Evolutionary conservation across 306 rosid genomes (phyloP), one percentile per base, ranked within the genome.

Genomic region (Vicia faba): DNA sequence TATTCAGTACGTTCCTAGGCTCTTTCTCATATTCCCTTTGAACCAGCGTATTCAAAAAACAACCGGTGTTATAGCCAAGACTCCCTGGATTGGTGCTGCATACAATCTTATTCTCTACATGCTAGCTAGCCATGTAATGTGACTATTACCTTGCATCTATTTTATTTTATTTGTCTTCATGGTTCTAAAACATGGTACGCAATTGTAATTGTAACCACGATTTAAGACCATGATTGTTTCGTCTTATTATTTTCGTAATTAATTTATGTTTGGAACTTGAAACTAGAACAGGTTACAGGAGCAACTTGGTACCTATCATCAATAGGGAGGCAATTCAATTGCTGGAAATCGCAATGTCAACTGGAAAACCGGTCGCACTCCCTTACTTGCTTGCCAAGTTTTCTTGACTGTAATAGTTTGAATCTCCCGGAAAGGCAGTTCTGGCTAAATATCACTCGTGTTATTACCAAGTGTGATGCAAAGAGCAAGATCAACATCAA

Each of bases 51-150:
- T 93, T 56, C 79, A 86, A 14, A 89, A 87, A 80, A 84, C 89
- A 16, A 86, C 89, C 0, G 96, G 96, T 3, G 96, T 89, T 28
- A 78, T 92, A 1, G 88, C 89, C 23, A 89, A 82, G 75, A 92
- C 98, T 59, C 88, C 96, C 0, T 92, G 98, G 98, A 89, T 91
- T 5, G 98, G 91, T 53, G 96, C 98, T 7, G 96, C 91, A 0
- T 92, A 92, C 77, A 92, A 92, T 80, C 89, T 92, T 54, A 62
- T 92, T 46, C 93, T 89, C 38, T 92, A 87, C 87, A 68, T 87
- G 83, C 83, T 92, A 15, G 98, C 98, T 23, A 84, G 98, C 62
- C 98, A 92, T 64, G 98, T 92, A 87, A 55, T 26, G 38, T 28
- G 13, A 26, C 38, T 26, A 9, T 55, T 26, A 55, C 38, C 59